Evolutionary conservation across 495 filamentous ascomycete species (phyloP).

Genomic region (Trichoderma gamsii): DNA sequence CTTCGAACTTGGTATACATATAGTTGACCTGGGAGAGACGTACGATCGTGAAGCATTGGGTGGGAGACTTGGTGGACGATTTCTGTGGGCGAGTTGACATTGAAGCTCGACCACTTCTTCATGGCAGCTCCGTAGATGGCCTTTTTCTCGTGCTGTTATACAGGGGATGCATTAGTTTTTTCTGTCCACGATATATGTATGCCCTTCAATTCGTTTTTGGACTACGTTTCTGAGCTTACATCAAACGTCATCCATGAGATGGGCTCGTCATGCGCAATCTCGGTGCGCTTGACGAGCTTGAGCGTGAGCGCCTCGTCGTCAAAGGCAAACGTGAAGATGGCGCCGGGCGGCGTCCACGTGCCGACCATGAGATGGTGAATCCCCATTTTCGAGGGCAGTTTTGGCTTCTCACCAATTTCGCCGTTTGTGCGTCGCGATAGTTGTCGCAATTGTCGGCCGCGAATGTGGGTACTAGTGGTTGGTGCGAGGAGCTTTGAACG

Average conservation of each 20-base stretch:
- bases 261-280: slow-evolving; percentile 72
- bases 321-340: slow-evolving; percentile 78
- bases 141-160: slow-evolving; percentile 61
- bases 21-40: slow-evolving; percentile 18
- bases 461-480: background rate
- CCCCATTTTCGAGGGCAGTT: slow-evolving; percentile 44
- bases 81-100: slow-evolving; percentile 68
- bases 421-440: slow-evolving; percentile 14
- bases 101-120: slow-evolving; percentile 83
- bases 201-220: too few species aligned
- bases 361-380: slow-evolving; percentile 78
- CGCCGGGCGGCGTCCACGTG: slow-evolving; percentile 77
- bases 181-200: background rate
- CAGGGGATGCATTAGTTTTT: slow-evolving; percentile 17
- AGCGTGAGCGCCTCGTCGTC: slow-evolving; percentile 69
- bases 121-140: slow-evolving; percentile 80
- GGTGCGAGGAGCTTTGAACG: background rate
- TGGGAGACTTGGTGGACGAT: slow-evolving; percentile 71
- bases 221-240: slow-evolving; percentile 37
- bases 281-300: slow-evolving; percentile 67
- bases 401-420: slow-evolving; percentile 18
- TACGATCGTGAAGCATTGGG: slow-evolving; percentile 53
- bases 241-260: slow-evolving; percentile 90
- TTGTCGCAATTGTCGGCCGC: too few species aligned
- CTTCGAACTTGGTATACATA: background rate